Evolutionary conservation across 2,329 filamentous ascomycete genomes (phyloP).

Genomic region (Neonectria sp.): DNA sequence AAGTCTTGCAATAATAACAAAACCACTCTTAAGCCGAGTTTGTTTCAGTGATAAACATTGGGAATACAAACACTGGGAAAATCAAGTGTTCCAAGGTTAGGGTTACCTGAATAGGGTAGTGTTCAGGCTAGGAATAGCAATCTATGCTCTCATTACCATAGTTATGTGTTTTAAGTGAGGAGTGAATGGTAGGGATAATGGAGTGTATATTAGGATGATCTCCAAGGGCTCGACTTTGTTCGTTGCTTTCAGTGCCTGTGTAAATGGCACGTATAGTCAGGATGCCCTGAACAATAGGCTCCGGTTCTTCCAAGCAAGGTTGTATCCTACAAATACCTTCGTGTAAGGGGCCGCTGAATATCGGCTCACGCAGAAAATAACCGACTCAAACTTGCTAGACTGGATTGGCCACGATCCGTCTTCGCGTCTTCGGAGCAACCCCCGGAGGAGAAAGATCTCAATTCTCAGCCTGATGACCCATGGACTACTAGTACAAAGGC

Average conservation of each 20-base stretch:
- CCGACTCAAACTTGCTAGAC: not conserved
- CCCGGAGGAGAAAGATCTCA: not conserved
- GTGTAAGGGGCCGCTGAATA: too few species aligned
- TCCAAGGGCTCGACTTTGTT: not conserved
- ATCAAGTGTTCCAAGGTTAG: too few species aligned
- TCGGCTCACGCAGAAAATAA: not conserved
- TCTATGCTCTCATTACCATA: not conserved
- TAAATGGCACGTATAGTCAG: not conserved
- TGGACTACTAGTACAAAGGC: not conserved
- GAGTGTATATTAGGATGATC: not conserved
- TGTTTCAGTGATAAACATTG: too few species aligned
- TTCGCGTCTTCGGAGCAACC: not conserved
- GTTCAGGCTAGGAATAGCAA: too few species aligned
- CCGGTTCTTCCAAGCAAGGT: not conserved
- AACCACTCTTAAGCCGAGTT: too few species aligned
- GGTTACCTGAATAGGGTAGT: too few species aligned
- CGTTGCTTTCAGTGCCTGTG: not conserved
- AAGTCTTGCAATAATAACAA: too few species aligned
- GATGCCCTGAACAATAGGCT: not conserved
- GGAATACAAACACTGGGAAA: too few species aligned
- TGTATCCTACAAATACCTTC: not conserved
- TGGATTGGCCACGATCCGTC: not conserved
- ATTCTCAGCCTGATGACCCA: not conserved
- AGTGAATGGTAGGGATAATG: not conserved
- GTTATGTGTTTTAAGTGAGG: not conserved